Evolutionary conservation across 306 rosid species (phyloP), one percentile per base, ranked within the genome.

Genomic region (Casuarina cunninghamiana): DNA sequence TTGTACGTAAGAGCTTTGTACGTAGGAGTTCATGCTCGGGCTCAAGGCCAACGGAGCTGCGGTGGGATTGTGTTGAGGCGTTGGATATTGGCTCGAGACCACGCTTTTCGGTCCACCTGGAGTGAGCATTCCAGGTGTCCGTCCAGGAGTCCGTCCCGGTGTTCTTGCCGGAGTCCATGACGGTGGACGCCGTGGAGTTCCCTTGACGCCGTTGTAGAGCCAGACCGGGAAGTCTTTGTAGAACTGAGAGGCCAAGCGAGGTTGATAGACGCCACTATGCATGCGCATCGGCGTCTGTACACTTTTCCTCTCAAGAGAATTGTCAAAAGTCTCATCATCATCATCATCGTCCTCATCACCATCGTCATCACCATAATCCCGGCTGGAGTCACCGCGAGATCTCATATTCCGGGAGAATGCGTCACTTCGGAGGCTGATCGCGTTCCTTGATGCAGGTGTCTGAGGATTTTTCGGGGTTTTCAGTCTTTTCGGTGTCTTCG

Each of bases 91-190:
- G 82, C 76, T 81, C 48, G 92, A 88, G 82, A 86, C 77, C 3
- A 19, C 19, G 69, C 89, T 84, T 82, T 83, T 83, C 60, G 80
- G 12, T 75, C 83, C 93, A 71, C 81, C 93, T 39, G 90, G 80
- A 58, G 79, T 43, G 11, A 92, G 87, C 43, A 91, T 84, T 38
- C 80, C 89, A 0, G 98, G 91, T 21, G 97, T 90, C 68, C 75
- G 78, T 38, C 80, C 89, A 0, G 98, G 91, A n/a, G 97, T 90
- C 68, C 75, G 78, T 58, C 92, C 88, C 0, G 96, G 92, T 48
- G 93, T 93, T 84, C 89, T 89, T 0, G 91, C 92, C 0, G 94
- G 98, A 58, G 96, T 94, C 96, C 96, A 92, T 9, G 98, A 88
- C 8, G 93, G 93, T 17, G 80, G 86, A 12, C 85, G 94, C 26